Evolutionary conservation across 495 filamentous ascomycete genomes (phyloP).

Genomic region (Penicillium tannophilum): DNA sequence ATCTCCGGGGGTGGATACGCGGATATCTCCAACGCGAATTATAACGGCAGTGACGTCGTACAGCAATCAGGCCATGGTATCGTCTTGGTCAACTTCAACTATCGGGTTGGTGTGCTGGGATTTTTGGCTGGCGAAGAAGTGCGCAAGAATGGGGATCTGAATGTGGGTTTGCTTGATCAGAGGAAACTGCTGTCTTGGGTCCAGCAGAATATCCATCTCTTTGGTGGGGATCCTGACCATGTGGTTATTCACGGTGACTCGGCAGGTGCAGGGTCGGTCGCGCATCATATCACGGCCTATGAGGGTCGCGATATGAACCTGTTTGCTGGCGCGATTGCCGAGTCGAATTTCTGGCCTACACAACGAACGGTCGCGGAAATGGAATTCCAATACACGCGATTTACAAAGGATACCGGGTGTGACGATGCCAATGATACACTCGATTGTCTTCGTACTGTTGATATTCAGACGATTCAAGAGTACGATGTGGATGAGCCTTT

Average conservation of each 20-base stretch:
- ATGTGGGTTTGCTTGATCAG: slow-evolving; percentile 66
- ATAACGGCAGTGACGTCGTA: slow-evolving; percentile 62
- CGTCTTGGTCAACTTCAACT: slow-evolving; percentile 74
- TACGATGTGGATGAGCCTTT: slow-evolving; percentile 52
- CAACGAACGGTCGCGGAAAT: slow-evolving; percentile 57
- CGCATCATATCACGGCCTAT: slow-evolving; percentile 65
- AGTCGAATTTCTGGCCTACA: slow-evolving; percentile 64
- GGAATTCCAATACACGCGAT: slow-evolving; percentile 62
- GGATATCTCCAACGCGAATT: slow-evolving; percentile 61
- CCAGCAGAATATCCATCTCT: slow-evolving; percentile 55
- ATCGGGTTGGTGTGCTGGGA: slow-evolving; percentile 71
- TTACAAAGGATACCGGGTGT: slow-evolving; percentile 56
- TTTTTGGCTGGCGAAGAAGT: slow-evolving; percentile 67
- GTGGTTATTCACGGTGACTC: slow-evolving; percentile 70
- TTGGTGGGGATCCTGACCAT: slow-evolving; percentile 69
- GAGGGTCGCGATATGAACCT: slow-evolving; percentile 51
- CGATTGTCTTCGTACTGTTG: slow-evolving; percentile 55
- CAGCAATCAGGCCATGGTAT: slow-evolving; percentile 51
- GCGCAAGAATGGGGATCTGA: slow-evolving; percentile 54
- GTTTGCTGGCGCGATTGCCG: slow-evolving; percentile 61
- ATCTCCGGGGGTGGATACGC: slow-evolving; percentile 75
- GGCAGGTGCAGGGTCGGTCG: slow-evolving; percentile 66
- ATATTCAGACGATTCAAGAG: slow-evolving; percentile 50
- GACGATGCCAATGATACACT: slow-evolving; percentile 41
- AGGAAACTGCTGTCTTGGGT: slow-evolving; percentile 65